Percentiles rank a stretch among this genome's conserved stretches.
phyloP scores from a whole-genome alignment of 345 rosid species.

The Eucalyptus polybractea region DNA sequence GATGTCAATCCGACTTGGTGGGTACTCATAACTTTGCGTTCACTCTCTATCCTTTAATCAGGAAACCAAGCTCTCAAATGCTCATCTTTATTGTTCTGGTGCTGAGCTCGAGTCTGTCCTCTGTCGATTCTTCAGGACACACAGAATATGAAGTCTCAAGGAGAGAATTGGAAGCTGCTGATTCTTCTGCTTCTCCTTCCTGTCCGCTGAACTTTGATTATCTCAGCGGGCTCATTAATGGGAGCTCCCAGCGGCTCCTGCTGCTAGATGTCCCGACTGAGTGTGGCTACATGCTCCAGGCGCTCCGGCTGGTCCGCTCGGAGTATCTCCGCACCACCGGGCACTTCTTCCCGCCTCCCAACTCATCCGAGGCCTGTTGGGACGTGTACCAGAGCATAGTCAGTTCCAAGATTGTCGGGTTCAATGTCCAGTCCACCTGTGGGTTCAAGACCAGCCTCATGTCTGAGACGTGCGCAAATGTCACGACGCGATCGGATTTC shows the following conservation, averaged over 20 bases:
- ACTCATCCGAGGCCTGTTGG: constrained; percentile 68
- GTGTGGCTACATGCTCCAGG: constrained; percentile 50
- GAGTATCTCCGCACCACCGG: constrained; percentile 33
- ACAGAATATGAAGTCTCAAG: background rate
- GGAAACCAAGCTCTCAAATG: background rate
- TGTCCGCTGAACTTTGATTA: constrained; percentile 58
- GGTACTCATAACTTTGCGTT: background rate
- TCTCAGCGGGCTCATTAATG: constrained; percentile 6
- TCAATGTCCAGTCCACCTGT: constrained; percentile 37
- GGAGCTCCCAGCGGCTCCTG: background rate
- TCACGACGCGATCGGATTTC: constrained; percentile 46
- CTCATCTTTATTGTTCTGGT: background rate
- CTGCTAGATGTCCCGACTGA: background rate
- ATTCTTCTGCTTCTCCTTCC: background rate
- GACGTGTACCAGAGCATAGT: constrained; percentile 21
- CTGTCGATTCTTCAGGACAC: background rate
- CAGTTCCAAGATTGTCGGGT: constrained; percentile 6
- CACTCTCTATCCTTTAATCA: background rate
- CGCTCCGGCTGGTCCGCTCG: constrained; percentile 53
- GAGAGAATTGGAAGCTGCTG: background rate
- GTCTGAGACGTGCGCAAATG: constrained; percentile 54
- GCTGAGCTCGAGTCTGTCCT: background rate
- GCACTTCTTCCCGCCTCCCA: constrained; percentile 40
- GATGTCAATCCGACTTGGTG: background rate
- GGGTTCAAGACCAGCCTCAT: constrained; percentile 62